A percentile compares a stretch with the other conserved stretches of the same genome.
These are phyloP conservation scores for Spizellomyces punctatus DNA, from an alignment of 192 early-diverging fungal genomes.

Conservation along the genomic window DNA sequence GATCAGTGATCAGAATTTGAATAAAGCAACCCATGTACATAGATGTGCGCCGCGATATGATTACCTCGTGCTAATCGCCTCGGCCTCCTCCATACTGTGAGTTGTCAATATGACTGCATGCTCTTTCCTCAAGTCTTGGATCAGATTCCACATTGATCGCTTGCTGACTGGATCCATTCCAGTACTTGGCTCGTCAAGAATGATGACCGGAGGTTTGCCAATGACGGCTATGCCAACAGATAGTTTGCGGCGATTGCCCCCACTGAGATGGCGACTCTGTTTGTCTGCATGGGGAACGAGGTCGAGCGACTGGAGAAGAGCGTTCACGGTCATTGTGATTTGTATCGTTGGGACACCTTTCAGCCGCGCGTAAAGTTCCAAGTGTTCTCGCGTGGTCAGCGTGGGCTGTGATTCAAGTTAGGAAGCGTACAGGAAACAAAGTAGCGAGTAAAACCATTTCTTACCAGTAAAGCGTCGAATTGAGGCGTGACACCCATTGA, in stretches of 20 bases:
- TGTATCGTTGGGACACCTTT: slow-evolving; percentile 62
- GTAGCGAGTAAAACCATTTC: slow-evolving; percentile 6
- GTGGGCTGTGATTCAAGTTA: slow-evolving; percentile 68
- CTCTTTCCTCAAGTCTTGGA: slow-evolving; percentile 63
- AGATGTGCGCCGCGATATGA: too few species aligned
- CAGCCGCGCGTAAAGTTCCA: slow-evolving; percentile 73
- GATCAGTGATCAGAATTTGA: slow-evolving; percentile 56
- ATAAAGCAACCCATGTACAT: too few species aligned
- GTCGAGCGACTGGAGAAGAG: slow-evolving; percentile 54
- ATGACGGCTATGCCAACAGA: slow-evolving; percentile 54
- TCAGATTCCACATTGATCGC: slow-evolving; percentile 74
- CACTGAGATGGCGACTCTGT: slow-evolving; percentile 62
- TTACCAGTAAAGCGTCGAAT: slow-evolving; percentile 72
- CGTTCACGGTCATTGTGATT: slow-evolving; percentile 50
- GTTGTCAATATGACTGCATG: slow-evolving; percentile 73
- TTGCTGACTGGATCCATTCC: slow-evolving; percentile 74
- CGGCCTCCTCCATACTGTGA: slow-evolving; percentile 82
- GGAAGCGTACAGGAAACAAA: too few species aligned
- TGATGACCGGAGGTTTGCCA: slow-evolving; percentile 64
- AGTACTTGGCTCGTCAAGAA: slow-evolving; percentile 83
- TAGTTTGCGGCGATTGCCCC: slow-evolving; percentile 71
- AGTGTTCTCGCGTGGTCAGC: slow-evolving; percentile 68
- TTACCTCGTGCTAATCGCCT: slow-evolving; percentile 33
- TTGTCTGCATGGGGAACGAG: slow-evolving; percentile 56
- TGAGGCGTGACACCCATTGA: slow-evolving; percentile 78